Conservation (phyloP, 495 filamentous ascomycete species). For the Podospora didyma region DNA sequence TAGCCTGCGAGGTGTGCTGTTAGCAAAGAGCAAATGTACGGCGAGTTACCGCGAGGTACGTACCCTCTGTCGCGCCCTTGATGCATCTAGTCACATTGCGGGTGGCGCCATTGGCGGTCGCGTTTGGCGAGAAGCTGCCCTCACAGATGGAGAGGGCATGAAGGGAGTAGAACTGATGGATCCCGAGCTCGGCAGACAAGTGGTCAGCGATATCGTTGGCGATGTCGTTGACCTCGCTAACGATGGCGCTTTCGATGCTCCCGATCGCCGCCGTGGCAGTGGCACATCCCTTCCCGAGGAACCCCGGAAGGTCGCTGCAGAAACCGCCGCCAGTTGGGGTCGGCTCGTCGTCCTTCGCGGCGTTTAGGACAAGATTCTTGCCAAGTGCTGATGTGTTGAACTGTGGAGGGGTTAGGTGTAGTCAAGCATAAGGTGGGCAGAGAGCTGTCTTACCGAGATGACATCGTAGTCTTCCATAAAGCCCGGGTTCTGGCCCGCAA, state of each 20-base stretch:
- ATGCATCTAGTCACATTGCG: constrained; percentile 65
- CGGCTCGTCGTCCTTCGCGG: neutral
- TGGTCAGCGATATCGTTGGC: constrained; percentile 20
- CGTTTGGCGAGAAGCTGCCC: constrained; percentile 54
- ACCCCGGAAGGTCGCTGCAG: constrained; percentile 13
- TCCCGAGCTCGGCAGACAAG: constrained; percentile 42
- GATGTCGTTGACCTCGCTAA: constrained; percentile 27
- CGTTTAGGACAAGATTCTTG: constrained; percentile 39
- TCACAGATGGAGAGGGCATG: constrained; percentile 68
- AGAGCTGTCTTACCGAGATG: constrained; percentile 53
- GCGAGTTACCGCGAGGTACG: constrained; percentile 11
- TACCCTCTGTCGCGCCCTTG: constrained; percentile 49
- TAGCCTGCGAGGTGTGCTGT: constrained; percentile 38
- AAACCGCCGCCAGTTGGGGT: constrained; percentile 8
- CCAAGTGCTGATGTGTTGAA: constrained; percentile 63
- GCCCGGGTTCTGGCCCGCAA: constrained; percentile 60
- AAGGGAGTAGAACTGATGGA: constrained; percentile 70
- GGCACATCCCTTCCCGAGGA: constrained; percentile 21
- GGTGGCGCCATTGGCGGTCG: constrained; percentile 39
- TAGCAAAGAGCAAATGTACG: neutral
- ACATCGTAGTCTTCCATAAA: constrained; percentile 63
- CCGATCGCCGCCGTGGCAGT: constrained; percentile 23
- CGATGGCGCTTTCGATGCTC: constrained; percentile 31
- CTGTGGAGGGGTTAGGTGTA: constrained; percentile 25
- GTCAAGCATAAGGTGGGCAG: neutral